Evolutionary conservation across 352 stramenopile genomes (phyloP), one percentile per base, ranked within the genome.

Genomic region (Phytophthora pinifolia): DNA sequence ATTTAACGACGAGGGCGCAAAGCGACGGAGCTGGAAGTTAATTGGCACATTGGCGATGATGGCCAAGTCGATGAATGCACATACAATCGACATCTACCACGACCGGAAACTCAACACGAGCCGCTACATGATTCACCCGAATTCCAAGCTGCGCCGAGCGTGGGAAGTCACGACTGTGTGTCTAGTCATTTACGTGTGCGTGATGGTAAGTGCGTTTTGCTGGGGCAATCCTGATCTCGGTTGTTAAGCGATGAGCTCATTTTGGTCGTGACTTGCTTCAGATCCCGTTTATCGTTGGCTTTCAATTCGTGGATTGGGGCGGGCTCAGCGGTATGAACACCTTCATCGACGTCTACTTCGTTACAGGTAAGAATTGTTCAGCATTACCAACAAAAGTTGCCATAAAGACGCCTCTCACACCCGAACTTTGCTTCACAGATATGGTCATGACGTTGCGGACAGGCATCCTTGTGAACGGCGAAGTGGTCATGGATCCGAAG

Each of bases 341-440:
- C 18, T 86, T 91, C 52, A 76, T 94, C 22, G 84, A 94, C 49
- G 47, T 89, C 13, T 92, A 92, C 49, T 94, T 96, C 49, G 60
- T 92, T 50, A 42, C 72, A 32, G 72, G 74, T 82, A 41, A 25
- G 51, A 25, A 22, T 36, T 33, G 14, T 30, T n/a, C 12, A 39
- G 22, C 6, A 27, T 27, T 27, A 3, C 4, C 22, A 5, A 27
- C 22, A 6, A 27, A 27, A 27, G 22, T 27, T 27, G 22, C 22
- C 22, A 27, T 27, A 6, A 27, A 27, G 6, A 6, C 22, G 22
- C 4, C 20, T 25, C 20, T 25, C 15, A 14, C 7, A 32, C 18
- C 25, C 22, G 8, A 51, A 13, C 9, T 33, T 18, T 39, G 13
- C 30, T 38, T n/a, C n/a, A 3, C 35, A 83, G 86, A 94, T 65